Conservation (phyloP, 1,284 basidiomycete genomes). For the Limonomyces culmigenus region DNA sequence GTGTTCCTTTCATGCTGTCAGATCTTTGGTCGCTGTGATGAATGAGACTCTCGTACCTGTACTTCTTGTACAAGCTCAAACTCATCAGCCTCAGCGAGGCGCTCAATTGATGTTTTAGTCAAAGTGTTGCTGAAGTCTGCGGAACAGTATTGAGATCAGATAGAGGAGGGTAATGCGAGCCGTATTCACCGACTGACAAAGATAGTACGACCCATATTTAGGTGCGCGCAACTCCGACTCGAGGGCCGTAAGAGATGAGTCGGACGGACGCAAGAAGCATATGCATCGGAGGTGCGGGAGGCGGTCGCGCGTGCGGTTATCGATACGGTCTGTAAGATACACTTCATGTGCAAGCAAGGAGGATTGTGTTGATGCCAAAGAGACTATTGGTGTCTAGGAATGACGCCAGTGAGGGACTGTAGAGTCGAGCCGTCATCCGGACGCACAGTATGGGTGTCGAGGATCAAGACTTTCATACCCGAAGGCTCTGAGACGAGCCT, state of each 20-base stretch:
- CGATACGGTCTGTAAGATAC: constrained; percentile 94
- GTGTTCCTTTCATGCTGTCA: constrained; percentile 52
- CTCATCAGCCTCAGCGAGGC: constrained; percentile 88
- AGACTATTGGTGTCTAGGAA: constrained; percentile 87
- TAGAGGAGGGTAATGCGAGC: constrained; percentile 7
- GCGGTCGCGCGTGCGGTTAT: constrained; percentile 76
- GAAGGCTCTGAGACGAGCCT: constrained; percentile 78
- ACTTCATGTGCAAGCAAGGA: constrained; percentile 91
- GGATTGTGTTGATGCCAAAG: constrained; percentile 88
- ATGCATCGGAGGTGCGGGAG: constrained; percentile 97
- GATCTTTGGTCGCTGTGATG: constrained; percentile 5
- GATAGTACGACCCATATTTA: constrained; percentile 91
- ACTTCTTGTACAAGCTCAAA: constrained; percentile 95
- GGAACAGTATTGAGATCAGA: constrained; percentile 6
- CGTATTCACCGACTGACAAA: constrained; percentile 75
- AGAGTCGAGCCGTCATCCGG: constrained; percentile 1
- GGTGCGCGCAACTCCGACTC: constrained; percentile 78
- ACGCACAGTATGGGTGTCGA: constrained; percentile 88
- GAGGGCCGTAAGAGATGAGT: constrained; percentile 69
- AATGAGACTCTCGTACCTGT: constrained; percentile 39
- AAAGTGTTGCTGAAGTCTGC: constrained; percentile 91
- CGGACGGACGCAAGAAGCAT: constrained; percentile 75
- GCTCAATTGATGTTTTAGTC: constrained; percentile 82
- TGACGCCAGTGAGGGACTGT: constrained; percentile 4
- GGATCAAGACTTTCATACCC: constrained; percentile 94